These are phyloP conservation scores for Cercospora janseana DNA, from an alignment of 2,329 filamentous ascomycete species.

Conservation along the genomic window DNA sequence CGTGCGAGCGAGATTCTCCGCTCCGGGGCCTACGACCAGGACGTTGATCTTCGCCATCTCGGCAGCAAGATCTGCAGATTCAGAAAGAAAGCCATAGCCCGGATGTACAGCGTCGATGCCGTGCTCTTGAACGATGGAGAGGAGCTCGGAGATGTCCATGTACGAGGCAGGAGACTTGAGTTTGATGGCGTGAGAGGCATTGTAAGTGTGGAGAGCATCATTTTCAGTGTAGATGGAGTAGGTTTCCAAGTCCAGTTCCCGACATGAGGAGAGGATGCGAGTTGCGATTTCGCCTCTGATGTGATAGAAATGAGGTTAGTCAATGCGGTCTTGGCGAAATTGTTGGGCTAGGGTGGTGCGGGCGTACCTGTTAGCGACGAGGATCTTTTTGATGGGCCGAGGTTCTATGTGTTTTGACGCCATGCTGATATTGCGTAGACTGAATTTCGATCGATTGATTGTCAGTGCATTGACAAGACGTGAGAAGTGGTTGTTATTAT, in stretches of 20 bases:
- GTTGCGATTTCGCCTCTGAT: constrained; percentile 64
- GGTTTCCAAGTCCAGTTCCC: constrained; percentile 58
- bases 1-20: constrained; percentile 57
- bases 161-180: constrained; percentile 54
- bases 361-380: constrained; percentile 33
- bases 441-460: neutral
- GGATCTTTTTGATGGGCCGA: constrained; percentile 31
- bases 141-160: constrained; percentile 51
- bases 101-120: constrained; percentile 58
- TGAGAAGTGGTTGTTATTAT: neutral
- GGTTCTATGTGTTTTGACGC: constrained; percentile 16
- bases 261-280: constrained; percentile 58
- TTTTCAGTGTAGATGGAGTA: constrained; percentile 56
- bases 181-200: constrained; percentile 52
- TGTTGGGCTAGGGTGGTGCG: neutral
- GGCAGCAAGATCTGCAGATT: constrained; percentile 52
- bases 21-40: constrained; percentile 55
- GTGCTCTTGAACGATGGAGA: constrained; percentile 50
- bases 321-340: constrained; percentile 9
- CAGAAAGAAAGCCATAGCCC: constrained; percentile 63
- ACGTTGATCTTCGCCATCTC: constrained; percentile 50
- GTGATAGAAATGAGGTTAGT: neutral
- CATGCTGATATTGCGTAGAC: neutral
- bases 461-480: neutral
- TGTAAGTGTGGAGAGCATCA: constrained; percentile 55